Conservation (phyloP, 257 asterid species). For the Lycium barbarum region DNA sequence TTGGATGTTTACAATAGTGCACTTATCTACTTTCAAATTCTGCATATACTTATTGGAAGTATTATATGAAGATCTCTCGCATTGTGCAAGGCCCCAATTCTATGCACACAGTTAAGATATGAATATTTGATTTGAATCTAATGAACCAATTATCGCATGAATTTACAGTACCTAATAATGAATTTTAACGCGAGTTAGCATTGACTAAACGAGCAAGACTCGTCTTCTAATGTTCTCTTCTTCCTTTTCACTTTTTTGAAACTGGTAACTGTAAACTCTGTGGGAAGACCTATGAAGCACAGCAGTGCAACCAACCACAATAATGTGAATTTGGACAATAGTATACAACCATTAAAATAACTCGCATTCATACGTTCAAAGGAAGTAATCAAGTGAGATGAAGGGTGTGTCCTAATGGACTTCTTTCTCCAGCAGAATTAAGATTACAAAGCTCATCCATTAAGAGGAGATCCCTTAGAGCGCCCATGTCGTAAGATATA, state of each 20-base stretch:
- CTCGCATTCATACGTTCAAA: constrained; percentile 24
- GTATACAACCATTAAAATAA: background rate
- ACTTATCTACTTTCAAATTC: too few relatives aligned
- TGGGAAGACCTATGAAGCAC: background rate
- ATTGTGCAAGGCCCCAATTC: too few relatives aligned
- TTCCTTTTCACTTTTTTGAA: background rate
- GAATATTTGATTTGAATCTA: too few relatives aligned
- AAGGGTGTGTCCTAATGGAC: background rate
- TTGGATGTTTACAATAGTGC: too few relatives aligned
- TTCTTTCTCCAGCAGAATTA: background rate
- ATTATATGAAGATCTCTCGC: too few relatives aligned
- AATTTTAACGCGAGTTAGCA: too few relatives aligned
- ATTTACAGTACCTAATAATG: too few relatives aligned
- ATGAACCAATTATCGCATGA: too few relatives aligned
- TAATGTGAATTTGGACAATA: constrained; percentile 8
- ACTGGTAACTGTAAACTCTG: background rate
- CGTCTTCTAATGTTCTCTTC: background rate
- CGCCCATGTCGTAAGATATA: background rate
- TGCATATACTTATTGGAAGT: too few relatives aligned
- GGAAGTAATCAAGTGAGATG: background rate
- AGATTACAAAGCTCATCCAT: constrained; percentile 10
- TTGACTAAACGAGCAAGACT: too few relatives aligned
- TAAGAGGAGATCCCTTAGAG: background rate
- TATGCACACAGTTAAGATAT: too few relatives aligned
- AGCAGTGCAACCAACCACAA: background rate